Evolutionary conservation across 1,284 basidiomycete genomes (phyloP), one percentile per base, ranked within the genome.

Genomic region (Pseudozyma tsukubaensis): DNA sequence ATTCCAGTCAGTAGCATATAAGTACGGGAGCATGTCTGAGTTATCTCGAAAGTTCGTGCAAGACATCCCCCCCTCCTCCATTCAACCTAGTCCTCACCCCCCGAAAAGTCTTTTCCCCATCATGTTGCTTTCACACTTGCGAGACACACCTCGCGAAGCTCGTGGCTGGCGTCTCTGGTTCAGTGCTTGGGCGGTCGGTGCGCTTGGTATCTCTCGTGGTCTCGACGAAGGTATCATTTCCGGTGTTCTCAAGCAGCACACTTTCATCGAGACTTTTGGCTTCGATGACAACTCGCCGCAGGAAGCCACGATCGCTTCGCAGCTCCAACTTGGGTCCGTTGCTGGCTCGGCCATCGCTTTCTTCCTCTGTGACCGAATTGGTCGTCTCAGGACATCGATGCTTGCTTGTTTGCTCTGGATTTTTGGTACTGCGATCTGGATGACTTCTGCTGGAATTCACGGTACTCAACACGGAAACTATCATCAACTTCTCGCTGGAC

Each of bases 201-300:
- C 70, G 9, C 64, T 72, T 8, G 76, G 76, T 51, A 67, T 69
- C 50, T 50, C 69, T 4, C 76, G 76, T 35, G 76, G 76, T 60
- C 70, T 76, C 36, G 76, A 78, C 32, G 76, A 78, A 40, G 76
- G 76, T 36, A 71, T 78, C 50, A 76, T 78, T 44, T 68, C 64
- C 4, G 69, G 69, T 50, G 51, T 62, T 9, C 56, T 73, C 24
- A 67, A 58, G 62, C 70, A 73, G 58, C 66, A 73, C 47, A 44
- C 19, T 42, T 78, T 76, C 59, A 56, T 69, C 56, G 55, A 65
- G 8, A 59, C 59, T 10, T 78, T 72, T 32, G 59, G 60, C 19
- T 68, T 78, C 39, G 63, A 73, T 36, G 60, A 63, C 51, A 72
- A 71, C 51, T 73, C 70, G 18, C 56, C 64, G n/a, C 63, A 64